Conservation (phyloP, 1,284 basidiomycete genomes). For the Rhodotorula glutinis region DNA sequence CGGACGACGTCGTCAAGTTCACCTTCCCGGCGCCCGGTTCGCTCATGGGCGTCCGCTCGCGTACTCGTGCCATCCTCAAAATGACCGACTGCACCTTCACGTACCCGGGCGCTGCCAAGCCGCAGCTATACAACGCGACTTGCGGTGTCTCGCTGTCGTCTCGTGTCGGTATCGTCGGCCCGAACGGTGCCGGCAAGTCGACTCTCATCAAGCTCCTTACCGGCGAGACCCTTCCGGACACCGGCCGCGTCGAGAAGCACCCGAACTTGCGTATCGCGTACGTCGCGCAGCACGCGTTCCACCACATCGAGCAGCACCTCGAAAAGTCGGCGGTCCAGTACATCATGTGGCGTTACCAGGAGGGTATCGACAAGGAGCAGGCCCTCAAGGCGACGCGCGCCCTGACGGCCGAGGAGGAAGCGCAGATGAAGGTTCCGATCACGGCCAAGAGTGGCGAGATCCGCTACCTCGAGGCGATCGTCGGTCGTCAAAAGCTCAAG, state of each 20-base stretch:
- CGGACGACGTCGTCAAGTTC: constrained; percentile 93
- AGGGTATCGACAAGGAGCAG: constrained; percentile 94
- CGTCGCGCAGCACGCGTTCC: constrained; percentile 96
- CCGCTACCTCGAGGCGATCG: constrained; percentile 81
- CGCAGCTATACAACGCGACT: constrained; percentile 82
- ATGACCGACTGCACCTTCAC: constrained; percentile 89
- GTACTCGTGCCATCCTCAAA: constrained; percentile 87
- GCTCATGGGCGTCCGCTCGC: constrained; percentile 95
- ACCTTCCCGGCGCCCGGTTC: constrained; percentile 93
- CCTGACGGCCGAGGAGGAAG: constrained; percentile 82
- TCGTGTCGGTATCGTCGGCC: constrained; percentile 63
- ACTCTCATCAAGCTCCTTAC: constrained; percentile 97
- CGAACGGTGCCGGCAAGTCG: constrained; percentile 89
- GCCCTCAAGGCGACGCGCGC: constrained; percentile 88
- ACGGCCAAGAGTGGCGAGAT: constrained; percentile 87
- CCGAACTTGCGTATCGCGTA: constrained; percentile 93
- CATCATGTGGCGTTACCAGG: constrained; percentile 99
- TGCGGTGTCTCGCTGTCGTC: constrained; percentile 81
- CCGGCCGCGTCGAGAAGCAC: constrained; percentile 93
- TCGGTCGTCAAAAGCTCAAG: constrained; percentile 97
- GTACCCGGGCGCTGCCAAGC: constrained; percentile 79
- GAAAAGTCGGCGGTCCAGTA: constrained; percentile 94
- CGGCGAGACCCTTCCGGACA: constrained; percentile 89
- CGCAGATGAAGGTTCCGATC: constrained; percentile 79
- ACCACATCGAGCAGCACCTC: constrained; percentile 81